phyloP scores from a whole-genome alignment of 768 basidiomycete genomes.

The Lactarius quietus region DNA sequence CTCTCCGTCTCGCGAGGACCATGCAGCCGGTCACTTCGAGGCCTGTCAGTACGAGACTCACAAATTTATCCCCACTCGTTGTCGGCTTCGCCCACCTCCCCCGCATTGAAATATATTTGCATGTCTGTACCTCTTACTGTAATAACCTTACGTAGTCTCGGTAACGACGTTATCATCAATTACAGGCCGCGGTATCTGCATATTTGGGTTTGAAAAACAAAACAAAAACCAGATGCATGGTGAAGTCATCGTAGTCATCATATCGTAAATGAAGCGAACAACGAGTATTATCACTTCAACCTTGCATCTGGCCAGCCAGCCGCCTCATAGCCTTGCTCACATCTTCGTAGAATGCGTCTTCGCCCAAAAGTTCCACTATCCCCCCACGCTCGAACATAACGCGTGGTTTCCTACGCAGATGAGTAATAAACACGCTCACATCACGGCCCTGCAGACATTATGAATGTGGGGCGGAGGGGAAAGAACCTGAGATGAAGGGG shows the following conservation, averaged over 20 bases:
- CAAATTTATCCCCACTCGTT: too few relatives aligned
- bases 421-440: slow-evolving; percentile 45
- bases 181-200: background rate
- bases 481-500: background rate
- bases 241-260: background rate
- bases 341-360: slow-evolving; percentile 42
- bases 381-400: slow-evolving; percentile 44
- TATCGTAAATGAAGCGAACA: background rate
- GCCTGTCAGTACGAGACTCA: too few relatives aligned
- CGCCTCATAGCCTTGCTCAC: slow-evolving; percentile 41
- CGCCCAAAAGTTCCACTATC: slow-evolving; percentile 41
- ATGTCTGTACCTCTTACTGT: too few relatives aligned
- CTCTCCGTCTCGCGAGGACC: background rate
- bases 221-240: background rate
- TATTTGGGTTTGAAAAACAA: too few relatives aligned
- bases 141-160: background rate
- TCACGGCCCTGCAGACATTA: slow-evolving; percentile 38
- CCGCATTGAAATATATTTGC: too few relatives aligned
- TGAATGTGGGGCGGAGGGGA: background rate
- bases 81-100: too few relatives aligned
- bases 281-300: background rate
- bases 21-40: too few relatives aligned
- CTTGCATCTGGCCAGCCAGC: slow-evolving; percentile 31
- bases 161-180: background rate
- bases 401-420: slow-evolving; percentile 39